Evolutionary conservation across 202 grass and related monocot species (phyloP).

Genomic region (Saccharum hybrid): DNA sequence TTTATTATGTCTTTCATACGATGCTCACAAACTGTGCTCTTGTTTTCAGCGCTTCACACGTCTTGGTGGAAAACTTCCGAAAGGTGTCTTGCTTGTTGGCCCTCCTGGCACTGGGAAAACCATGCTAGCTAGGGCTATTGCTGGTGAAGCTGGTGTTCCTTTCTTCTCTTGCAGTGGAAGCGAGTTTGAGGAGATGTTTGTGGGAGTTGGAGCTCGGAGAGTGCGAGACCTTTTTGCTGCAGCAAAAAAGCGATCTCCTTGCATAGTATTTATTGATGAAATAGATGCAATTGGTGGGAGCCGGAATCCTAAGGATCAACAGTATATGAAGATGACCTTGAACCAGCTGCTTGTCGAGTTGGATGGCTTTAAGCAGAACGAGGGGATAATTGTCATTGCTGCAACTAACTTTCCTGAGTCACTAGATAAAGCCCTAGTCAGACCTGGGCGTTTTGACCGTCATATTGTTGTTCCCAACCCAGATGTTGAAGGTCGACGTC

Average conservation of each 20-base stretch:
- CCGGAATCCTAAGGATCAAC: slow-evolving; percentile 97
- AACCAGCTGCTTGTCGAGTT: slow-evolving; percentile 97
- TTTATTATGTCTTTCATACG: slow-evolving; percentile 19
- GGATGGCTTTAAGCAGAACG: slow-evolving; percentile 98
- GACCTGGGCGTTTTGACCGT: slow-evolving; percentile 91
- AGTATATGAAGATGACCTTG: slow-evolving; percentile 99
- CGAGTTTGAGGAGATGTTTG: slow-evolving; percentile 99
- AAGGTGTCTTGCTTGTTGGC: slow-evolving; percentile 98
- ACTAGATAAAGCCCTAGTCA: slow-evolving; percentile 92
- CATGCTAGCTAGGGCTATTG: slow-evolving; percentile 97
- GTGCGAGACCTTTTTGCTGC: slow-evolving; percentile 90
- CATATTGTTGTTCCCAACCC: slow-evolving; percentile 99
- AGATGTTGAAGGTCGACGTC: slow-evolving; percentile 90
- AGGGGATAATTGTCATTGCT: slow-evolving; percentile 97
- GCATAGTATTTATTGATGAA: slow-evolving; percentile 98
- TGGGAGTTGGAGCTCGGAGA: slow-evolving; percentile 93
- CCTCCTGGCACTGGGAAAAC: slow-evolving; percentile 98
- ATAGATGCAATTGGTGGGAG: slow-evolving; percentile 98
- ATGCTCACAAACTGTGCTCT: slow-evolving; percentile 31
- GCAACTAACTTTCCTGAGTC: slow-evolving; percentile 97
- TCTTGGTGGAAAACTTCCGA: slow-evolving; percentile 96
- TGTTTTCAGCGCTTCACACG: slow-evolving; percentile 86
- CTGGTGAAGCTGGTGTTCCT: slow-evolving; percentile 95
- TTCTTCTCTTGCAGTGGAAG: slow-evolving; percentile 98
- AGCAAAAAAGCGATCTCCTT: slow-evolving; percentile 90